Evolutionary conservation across 306 rosid genomes (phyloP), one percentile per base, ranked within the genome.

Genomic region (Quercus berberidifolia): DNA sequence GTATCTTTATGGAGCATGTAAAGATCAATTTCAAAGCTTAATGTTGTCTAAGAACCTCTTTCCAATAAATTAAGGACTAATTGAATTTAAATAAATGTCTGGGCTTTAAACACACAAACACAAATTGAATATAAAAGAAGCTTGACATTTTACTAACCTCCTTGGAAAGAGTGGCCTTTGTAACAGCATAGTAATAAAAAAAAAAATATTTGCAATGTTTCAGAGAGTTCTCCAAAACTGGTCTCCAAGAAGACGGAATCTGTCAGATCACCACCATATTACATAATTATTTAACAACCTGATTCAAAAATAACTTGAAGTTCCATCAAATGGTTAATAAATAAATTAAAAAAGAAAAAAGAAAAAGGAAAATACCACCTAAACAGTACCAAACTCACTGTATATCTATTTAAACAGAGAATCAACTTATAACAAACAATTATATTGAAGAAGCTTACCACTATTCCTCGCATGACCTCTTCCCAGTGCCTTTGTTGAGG

Each of bases 211-310:
- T 95, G 96, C 35, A 95, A 88, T 0, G 99, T 91, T 62, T 96
- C 85, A 26, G 28, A 84, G 99, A 89, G 78, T 93, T 97, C 85
- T 95, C 99, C 89, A 95, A 84, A 80, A 90, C 91, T 33, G 96
- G 74, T 86, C 90, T 91, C 99, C 99, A 95, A 80, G 97, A 85
- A 52, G 99, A 82, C 52, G 98, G 98, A 74, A 95, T 93, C 99
- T 95, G 89, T 80, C 87, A 76, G 73, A 78, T 69, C 49, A 63
- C 55, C 74, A 73, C 23, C 84, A 84, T 69, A 79, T 75, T 62
- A 75, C 77, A 83, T 35, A 73, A 80, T 79, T 82, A 75, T 70
- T 69, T 75, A 74, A 75, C 46, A 52, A 76, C 51, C 74, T 57
- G 75, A 79, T 46, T 76, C 56, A 69, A 26, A 63, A 41, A 59